phyloP scores from a whole-genome alignment of 805 yeast genomes.

The Torulaspora gathmanii region DNA sequence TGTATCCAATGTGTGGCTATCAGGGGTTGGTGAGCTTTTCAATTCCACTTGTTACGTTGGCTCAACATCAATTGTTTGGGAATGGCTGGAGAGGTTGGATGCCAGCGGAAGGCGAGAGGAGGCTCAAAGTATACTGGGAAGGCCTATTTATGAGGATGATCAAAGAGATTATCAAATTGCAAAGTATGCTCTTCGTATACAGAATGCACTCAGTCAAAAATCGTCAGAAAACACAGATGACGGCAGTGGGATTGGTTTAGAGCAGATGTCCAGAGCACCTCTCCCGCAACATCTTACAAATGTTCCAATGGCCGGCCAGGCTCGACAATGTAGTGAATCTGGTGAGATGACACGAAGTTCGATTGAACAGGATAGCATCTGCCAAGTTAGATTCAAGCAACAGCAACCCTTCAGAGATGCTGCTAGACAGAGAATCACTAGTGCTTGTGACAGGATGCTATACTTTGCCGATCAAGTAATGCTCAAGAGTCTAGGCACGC shows the following conservation, averaged over 20 bases:
- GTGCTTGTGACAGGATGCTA: conserved; percentile 39
- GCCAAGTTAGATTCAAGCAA: conserved; percentile 19
- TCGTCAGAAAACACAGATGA: conserved; percentile 10
- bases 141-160: conserved; percentile 71
- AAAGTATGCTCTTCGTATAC: conserved; percentile 28
- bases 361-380: conserved; percentile 19
- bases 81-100: conserved; percentile 69
- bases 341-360: neutral
- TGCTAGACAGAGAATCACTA: conserved; percentile 21
- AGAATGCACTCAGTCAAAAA: conserved; percentile 24
- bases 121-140: conserved; percentile 67
- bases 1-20: conserved; percentile 70
- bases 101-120: conserved; percentile 55
- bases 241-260: conserved; percentile 9
- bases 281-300: neutral
- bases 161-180: conserved; percentile 31
- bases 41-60: conserved; percentile 67
- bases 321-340: neutral
- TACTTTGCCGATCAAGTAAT: conserved; percentile 50
- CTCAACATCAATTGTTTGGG: conserved; percentile 76
- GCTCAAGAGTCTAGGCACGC: conserved; percentile 54
- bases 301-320: neutral
- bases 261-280: conserved; percentile 3
- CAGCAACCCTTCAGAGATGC: conserved; percentile 21
- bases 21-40: conserved; percentile 66